phyloP scores from a whole-genome alignment of 495 filamentous ascomycete species.

The Neurospora terricola region DNA sequence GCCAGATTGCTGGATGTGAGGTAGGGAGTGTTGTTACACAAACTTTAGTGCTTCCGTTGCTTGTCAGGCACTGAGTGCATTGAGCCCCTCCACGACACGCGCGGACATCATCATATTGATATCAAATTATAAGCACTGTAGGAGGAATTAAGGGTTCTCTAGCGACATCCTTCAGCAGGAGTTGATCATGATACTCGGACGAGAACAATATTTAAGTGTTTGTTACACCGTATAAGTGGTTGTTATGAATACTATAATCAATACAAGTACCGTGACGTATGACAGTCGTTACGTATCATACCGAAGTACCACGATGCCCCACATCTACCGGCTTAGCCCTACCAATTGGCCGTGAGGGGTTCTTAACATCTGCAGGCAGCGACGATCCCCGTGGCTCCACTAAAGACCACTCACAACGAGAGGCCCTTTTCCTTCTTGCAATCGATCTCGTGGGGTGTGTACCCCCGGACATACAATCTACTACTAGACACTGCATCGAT shows the following conservation, averaged over 20 bases:
- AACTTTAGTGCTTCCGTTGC: neutral
- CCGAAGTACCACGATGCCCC: neutral
- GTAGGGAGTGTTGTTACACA: neutral
- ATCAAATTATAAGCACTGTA: neutral
- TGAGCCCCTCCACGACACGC: neutral
- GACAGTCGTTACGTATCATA: neutral
- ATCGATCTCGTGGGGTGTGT: neutral
- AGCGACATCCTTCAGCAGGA: neutral
- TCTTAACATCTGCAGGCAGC: neutral
- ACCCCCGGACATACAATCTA: neutral
- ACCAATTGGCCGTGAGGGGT: neutral
- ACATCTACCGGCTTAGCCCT: neutral
- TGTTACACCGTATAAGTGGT: neutral
- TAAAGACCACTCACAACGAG: neutral
- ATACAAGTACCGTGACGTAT: neutral
- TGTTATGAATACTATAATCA: neutral
- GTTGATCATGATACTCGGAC: neutral
- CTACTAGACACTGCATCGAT: neutral
- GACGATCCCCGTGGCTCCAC: neutral
- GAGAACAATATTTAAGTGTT: neutral
- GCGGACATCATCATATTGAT: neutral
- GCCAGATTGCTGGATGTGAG: neutral
- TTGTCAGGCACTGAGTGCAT: neutral
- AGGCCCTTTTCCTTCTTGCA: neutral
- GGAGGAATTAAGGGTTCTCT: neutral